Conservation (phyloP, 768 basidiomycete genomes). For the Phaffia tasmanica region DNA sequence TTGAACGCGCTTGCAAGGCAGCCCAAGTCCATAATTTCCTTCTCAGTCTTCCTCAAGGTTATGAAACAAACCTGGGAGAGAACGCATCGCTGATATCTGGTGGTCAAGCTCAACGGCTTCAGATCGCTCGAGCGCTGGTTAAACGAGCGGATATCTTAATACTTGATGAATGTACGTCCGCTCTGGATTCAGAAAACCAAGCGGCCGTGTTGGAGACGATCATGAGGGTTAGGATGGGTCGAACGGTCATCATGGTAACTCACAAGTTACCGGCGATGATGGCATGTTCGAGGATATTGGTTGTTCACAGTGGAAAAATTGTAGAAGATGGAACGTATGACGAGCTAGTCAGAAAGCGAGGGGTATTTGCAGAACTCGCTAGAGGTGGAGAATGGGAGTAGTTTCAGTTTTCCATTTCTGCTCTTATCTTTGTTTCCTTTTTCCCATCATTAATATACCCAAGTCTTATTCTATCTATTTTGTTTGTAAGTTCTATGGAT, state of each 20-base stretch:
- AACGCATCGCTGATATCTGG: slow-evolving; percentile 85
- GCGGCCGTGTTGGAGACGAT: slow-evolving; percentile 69
- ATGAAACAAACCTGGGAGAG: slow-evolving; percentile 79
- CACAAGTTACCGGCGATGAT: slow-evolving; percentile 81
- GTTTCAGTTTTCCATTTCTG: not conserved
- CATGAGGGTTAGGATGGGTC: slow-evolving; percentile 47
- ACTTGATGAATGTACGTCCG: slow-evolving; percentile 90
- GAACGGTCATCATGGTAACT: slow-evolving; percentile 84
- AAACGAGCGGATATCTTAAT: slow-evolving; percentile 62
- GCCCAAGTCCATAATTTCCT: slow-evolving; percentile 85
- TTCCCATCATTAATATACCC: not conserved
- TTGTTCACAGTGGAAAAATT: slow-evolving; percentile 64
- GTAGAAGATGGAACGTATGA: slow-evolving; percentile 70
- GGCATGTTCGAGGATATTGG: slow-evolving; percentile 69
- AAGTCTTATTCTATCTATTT: no score
- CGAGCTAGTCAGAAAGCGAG: slow-evolving; percentile 39
- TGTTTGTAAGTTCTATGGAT: no score
- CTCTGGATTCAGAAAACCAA: slow-evolving; percentile 76
- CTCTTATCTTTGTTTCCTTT: not conserved
- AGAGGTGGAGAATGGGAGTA: slow-evolving; percentile 22
- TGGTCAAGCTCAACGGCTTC: slow-evolving; percentile 85
- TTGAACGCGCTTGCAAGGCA: slow-evolving; percentile 58
- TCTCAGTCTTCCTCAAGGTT: slow-evolving; percentile 63
- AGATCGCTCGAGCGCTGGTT: slow-evolving; percentile 83
- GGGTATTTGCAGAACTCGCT: slow-evolving; percentile 19